These are phyloP conservation scores for Hyaloperonospora arabidopsidis DNA, from an alignment of 352 stramenopile species.

Conservation along the genomic window DNA sequence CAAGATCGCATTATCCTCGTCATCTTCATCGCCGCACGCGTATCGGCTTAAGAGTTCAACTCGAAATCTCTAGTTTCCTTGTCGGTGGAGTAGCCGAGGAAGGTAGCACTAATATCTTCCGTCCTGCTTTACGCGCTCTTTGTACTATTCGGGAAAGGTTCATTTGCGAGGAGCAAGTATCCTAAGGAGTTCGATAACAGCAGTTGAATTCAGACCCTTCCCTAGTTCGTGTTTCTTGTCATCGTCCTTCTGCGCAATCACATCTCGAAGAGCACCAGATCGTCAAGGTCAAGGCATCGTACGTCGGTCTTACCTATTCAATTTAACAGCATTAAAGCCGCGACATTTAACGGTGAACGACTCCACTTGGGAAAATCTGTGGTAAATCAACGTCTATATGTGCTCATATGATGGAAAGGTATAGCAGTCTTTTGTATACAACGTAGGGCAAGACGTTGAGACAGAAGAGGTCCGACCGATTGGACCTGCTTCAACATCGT, in stretches of 20 bases:
- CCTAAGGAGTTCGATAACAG: conserved; percentile 67
- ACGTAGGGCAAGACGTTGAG: conserved; percentile 42
- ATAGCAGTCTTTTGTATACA: conserved; percentile 77
- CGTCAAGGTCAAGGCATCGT: conserved; percentile 68
- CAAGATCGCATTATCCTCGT: conserved; percentile 56
- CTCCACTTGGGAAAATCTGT: conserved; percentile 59
- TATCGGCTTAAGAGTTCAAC: conserved; percentile 85
- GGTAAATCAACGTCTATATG: conserved; percentile 63
- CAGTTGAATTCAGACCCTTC: conserved; percentile 69
- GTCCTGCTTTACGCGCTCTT: conserved; percentile 70
- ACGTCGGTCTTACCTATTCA: conserved; percentile 77
- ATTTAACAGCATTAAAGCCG: conserved; percentile 68
- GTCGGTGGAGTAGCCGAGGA: conserved; percentile 64
- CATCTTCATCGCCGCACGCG: conserved; percentile 57
- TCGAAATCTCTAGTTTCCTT: conserved; percentile 79
- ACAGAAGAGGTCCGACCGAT: conserved; percentile 8
- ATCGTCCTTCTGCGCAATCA: conserved; percentile 81
- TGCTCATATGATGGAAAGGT: conserved; percentile 62
- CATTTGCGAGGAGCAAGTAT: conserved; percentile 68
- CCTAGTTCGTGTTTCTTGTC: conserved; percentile 75
- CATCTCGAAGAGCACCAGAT: conserved; percentile 72
- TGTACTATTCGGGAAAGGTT: conserved; percentile 51
- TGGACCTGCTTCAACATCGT: conserved; percentile 16
- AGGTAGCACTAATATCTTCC: conserved; percentile 65
- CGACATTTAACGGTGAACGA: conserved; percentile 75